Conservation (phyloP, 176 grass and related monocot species). For the Carex pumila region DNA sequence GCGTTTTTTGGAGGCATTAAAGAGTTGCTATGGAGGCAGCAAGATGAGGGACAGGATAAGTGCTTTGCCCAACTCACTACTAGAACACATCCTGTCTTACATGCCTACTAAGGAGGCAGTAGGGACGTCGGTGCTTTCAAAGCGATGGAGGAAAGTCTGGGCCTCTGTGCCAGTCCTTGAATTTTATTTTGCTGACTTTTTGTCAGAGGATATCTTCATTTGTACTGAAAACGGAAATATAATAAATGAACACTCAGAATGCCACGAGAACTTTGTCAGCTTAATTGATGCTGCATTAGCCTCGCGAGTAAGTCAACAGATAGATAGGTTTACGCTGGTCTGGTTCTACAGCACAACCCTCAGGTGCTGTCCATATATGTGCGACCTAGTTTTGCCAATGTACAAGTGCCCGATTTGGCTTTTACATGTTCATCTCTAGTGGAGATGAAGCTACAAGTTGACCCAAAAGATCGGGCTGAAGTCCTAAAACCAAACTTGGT, state of each 20-base stretch:
- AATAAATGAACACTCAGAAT: no score
- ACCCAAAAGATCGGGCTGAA: neutral
- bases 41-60: neutral
- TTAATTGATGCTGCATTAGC: neutral
- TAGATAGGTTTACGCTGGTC: neutral
- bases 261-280: no score
- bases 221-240: no score
- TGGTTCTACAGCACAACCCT: neutral
- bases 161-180: neutral
- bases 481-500: neutral
- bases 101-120: neutral
- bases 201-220: no score
- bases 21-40: neutral
- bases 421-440: neutral
- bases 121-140: neutral
- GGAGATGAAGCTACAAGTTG: constrained; percentile 3
- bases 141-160: neutral
- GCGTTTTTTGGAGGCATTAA: neutral
- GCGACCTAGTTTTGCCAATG: neutral
- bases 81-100: neutral
- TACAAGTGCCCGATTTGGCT: neutral
- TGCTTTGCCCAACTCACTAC: no score
- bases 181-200: neutral
- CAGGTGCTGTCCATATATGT: neutral
- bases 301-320: neutral